Evolutionary conservation across 1,284 basidiomycete genomes (phyloP), one percentile per base, ranked within the genome.

Genomic region (Malassezia restricta): DNA sequence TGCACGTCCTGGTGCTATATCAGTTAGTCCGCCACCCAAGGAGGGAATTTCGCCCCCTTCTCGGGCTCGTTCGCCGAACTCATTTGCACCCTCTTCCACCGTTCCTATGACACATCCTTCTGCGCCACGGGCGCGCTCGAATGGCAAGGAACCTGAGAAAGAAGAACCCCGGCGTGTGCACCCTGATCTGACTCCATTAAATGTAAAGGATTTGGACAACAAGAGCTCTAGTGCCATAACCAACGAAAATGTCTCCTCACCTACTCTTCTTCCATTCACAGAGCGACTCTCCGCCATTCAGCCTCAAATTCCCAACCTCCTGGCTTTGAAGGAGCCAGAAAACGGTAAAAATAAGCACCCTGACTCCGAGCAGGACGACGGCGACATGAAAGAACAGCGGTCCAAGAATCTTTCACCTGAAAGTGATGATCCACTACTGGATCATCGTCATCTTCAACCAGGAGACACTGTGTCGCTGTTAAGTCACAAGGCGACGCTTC

Each of bases 401-500:
- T 35, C 15, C 11, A 15, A 12, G 15, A 35, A 35, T 35, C 15
- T 15, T 35, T 15, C 33, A 35, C 2, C 33, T 11, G 33, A 35
- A n/a, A 42, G 38, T 15, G 40, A 46, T 31, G 65, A 59, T 9
- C 58, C 68, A 5, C 62, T 91, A 59, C 82, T 91, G 57, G 87
- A 91, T 76, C 88, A 92, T 65, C 88, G 89, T 39, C 92, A 98
- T 75, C 81, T 98, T 39, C 82, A 84, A 35, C 91, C 91, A 15
- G 94, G 94, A 42, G 85, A 85, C 51, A 83, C 90, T 65, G 92
- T 91, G 3, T 83, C 88, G 7, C 80, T 98, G 7, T 82, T 96
- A 57, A 88, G 87, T 1, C 87, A 95, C 75, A 87, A 89, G 75
- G 87, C 87, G 63, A 98, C 92, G 3, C 82, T 98, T 56, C 89